Evolutionary conservation across 2,329 filamentous ascomycete species (phyloP), one percentile per base, ranked within the genome.

Genomic region (Cytospora piceae): DNA sequence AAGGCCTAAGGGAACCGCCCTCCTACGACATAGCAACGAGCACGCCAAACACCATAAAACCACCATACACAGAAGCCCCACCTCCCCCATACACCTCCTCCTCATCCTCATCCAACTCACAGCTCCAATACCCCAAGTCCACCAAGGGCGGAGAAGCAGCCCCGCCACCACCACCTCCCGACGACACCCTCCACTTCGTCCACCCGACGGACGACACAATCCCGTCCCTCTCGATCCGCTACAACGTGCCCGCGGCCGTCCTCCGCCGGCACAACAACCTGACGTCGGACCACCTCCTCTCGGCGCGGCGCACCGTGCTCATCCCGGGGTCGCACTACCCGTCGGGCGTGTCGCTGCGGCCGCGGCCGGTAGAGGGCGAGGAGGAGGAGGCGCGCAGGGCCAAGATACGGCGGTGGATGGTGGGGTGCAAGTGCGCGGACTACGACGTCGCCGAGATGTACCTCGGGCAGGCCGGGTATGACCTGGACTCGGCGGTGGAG

Each of bases 401-500:
- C 22, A 89, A 88, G 73, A 83, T 94, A 39, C 82, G 92, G 52
- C 85, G 90, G 68, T 94, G 90, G 81, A 94, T 94, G 91, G 87
- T 92, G 2, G 82, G 83, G 1, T 92, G 89, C 77, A 94, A 94
- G 74, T 89, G 92, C 32, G 80, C 85, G 29, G 90, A 94, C 80
- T 94, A 88, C 78, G 89, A 93, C 73, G 81, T 93, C 59, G 92
- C 92, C 1, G 75, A 91, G 32, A 74, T 94, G 24, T 95, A 95
- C 75, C 82, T 95, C 53, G 85, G 92, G 72, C 88, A 92, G 74
- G 80, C 82, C 27, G 81, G 82, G 9, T 92, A 90, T 74, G 83
- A 93, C 70, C 78, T 94, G 20, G 85, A 87, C 4, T 75, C 77
- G 32, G 91, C 91, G 0, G 83, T 90, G 8, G 81, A 84, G 46